Conservation (phyloP, 495 filamentous ascomycete genomes). For the Neurospora pannonica region DNA sequence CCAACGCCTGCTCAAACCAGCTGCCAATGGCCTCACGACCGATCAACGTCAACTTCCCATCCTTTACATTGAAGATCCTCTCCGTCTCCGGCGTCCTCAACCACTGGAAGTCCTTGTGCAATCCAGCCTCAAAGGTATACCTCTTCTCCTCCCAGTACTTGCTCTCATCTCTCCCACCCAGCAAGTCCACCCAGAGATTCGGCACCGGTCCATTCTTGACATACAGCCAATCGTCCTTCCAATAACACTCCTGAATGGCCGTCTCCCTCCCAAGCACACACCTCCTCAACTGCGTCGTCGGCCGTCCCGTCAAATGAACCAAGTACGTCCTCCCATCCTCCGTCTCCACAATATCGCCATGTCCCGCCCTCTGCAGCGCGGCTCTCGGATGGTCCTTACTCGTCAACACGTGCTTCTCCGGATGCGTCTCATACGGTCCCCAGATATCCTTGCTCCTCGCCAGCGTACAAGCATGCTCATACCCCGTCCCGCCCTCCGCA, state of each 20-base stretch:
- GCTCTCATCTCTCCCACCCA: constrained; percentile 34
- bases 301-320: constrained; percentile 45
- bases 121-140: constrained; percentile 37
- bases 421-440: constrained; percentile 51
- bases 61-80: constrained; percentile 35
- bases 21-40: constrained; percentile 43
- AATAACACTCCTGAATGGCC: constrained; percentile 44
- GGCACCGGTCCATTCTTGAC: constrained; percentile 47
- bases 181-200: constrained; percentile 42
- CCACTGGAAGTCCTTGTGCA: constrained; percentile 49
- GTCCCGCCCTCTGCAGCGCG: constrained; percentile 45
- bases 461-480: constrained; percentile 44
- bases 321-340: constrained; percentile 46
- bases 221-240: constrained; percentile 48
- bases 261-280: constrained; percentile 48
- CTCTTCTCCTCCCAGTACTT: constrained; percentile 42
- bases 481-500: constrained; percentile 55
- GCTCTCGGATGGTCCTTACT: constrained; percentile 35
- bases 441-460: constrained; percentile 43
- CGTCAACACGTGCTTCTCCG: constrained; percentile 36
- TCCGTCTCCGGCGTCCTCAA: constrained; percentile 45
- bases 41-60: constrained; percentile 32
- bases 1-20: constrained; percentile 48
- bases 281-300: constrained; percentile 41
- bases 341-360: constrained; percentile 51